Percentiles rank a stretch among this genome's conserved stretches.
These are phyloP conservation scores for Salix exigua DNA, from an alignment of 345 rosid genomes.

Conservation along the genomic window DNA sequence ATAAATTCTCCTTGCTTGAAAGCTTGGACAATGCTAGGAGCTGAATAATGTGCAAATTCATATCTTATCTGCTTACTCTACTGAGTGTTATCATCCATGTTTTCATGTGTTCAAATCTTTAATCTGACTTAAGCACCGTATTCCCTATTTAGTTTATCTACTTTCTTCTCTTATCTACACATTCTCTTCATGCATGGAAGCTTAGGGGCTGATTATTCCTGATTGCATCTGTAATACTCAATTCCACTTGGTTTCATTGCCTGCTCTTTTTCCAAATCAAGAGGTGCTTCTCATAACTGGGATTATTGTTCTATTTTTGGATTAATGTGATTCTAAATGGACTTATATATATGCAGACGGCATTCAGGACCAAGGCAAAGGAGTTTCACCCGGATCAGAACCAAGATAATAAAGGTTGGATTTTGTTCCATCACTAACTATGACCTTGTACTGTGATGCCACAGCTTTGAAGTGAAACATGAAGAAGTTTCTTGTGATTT, in stretches of 20 bases:
- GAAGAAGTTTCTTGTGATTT: neutral
- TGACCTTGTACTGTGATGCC: neutral
- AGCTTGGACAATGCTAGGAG: too few relatives aligned
- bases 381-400: conserved; percentile 96
- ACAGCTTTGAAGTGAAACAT: neutral
- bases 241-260: too few relatives aligned
- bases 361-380: conserved; percentile 84
- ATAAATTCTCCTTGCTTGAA: too few relatives aligned
- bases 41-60: neutral
- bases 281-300: neutral
- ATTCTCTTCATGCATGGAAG: too few relatives aligned
- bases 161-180: too few relatives aligned
- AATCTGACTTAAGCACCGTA: too few relatives aligned
- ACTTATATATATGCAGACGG: conserved; percentile 49
- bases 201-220: too few relatives aligned
- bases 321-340: neutral
- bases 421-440: neutral
- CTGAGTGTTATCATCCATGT: too few relatives aligned
- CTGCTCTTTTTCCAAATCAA: too few relatives aligned
- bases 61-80: neutral
- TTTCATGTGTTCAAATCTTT: too few relatives aligned
- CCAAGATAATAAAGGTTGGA: conserved; percentile 76
- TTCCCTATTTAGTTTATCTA: too few relatives aligned
- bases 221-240: too few relatives aligned
- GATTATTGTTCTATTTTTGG: neutral